These are phyloP conservation scores for Rhodotorula sp. DNA, from an alignment of 1,284 basidiomycete genomes.

Conservation along the genomic window DNA sequence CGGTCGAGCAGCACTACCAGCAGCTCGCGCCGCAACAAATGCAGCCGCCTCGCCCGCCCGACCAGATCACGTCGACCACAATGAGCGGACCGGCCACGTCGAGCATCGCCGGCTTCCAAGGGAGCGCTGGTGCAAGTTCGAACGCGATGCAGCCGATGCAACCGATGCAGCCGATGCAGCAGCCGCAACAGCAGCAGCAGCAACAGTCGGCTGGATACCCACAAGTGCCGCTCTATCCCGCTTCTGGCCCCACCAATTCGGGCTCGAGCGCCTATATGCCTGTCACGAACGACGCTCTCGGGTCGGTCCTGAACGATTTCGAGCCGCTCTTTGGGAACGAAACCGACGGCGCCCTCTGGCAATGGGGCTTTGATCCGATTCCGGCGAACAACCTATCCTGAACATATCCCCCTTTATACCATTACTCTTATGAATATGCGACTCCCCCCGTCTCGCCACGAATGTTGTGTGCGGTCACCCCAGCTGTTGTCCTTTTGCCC, in stretches of 20 bases:
- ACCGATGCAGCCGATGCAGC: neutral
- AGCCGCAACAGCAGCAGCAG: neutral
- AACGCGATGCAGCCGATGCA: neutral
- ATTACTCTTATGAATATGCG: neutral
- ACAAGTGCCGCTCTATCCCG: neutral
- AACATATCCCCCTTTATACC: neutral
- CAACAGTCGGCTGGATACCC: neutral
- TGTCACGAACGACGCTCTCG: slow-evolving; percentile 33
- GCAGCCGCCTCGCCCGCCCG: neutral
- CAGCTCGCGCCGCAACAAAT: neutral
- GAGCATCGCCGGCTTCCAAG: slow-evolving; percentile 1
- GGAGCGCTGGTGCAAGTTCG: neutral
- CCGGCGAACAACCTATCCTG: neutral
- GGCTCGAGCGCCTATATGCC: slow-evolving; percentile 8
- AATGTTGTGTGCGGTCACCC: neutral
- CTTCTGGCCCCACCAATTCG: neutral
- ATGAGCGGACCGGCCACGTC: neutral
- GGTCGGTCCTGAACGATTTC: slow-evolving; percentile 31
- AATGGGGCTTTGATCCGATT: slow-evolving; percentile 14
- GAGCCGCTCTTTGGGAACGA: slow-evolving; percentile 34
- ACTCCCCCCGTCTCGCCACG: neutral
- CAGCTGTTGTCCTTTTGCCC: neutral
- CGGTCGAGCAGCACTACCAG: slow-evolving; percentile 1
- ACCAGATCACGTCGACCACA: neutral
- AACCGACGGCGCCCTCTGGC: slow-evolving; percentile 20